Evolutionary conservation across 306 rosid genomes (phyloP).

Genomic region (Senna siamea): DNA sequence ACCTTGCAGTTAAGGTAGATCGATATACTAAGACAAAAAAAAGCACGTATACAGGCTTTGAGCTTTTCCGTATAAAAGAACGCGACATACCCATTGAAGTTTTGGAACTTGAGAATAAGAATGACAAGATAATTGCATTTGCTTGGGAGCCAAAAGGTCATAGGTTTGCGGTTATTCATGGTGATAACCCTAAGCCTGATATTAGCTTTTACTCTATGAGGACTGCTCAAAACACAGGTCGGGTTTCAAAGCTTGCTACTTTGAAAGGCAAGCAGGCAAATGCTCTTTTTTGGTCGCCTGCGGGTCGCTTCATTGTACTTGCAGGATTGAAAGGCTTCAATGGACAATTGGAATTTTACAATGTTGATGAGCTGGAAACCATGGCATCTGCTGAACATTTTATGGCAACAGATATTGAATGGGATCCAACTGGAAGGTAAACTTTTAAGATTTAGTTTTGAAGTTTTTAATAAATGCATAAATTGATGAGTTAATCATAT

Average conservation of each 20-base stretch:
- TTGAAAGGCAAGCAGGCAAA: constrained; percentile 86
- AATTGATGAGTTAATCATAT: not conserved
- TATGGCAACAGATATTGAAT: constrained; percentile 80
- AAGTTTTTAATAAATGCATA: not conserved
- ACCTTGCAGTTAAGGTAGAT: constrained; percentile 84
- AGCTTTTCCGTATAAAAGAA: constrained; percentile 81
- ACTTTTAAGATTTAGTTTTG: not conserved
- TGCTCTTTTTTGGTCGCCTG: constrained; percentile 88
- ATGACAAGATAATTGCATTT: constrained; percentile 86
- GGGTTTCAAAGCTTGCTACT: constrained; percentile 78
- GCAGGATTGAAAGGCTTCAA: constrained; percentile 83
- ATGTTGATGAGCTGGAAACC: constrained; percentile 84
- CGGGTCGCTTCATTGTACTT: constrained; percentile 70
- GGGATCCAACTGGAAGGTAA: constrained; percentile 98
- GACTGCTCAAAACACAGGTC: constrained; percentile 63
- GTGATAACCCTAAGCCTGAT: constrained; percentile 83
- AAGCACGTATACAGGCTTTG: constrained; percentile 85
- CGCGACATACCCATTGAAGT: constrained; percentile 88
- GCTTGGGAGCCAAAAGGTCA: constrained; percentile 98
- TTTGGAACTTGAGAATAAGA: constrained; percentile 84
- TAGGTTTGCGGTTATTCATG: constrained; percentile 80
- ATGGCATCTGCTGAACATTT: constrained; percentile 85
- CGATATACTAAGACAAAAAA: constrained; percentile 77
- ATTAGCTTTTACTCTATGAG: constrained; percentile 77
- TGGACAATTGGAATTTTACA: constrained; percentile 77